Evolutionary conservation across 2,329 filamentous ascomycete genomes (phyloP), one percentile per base, ranked within the genome.

Genomic region (Fusarium begoniae): DNA sequence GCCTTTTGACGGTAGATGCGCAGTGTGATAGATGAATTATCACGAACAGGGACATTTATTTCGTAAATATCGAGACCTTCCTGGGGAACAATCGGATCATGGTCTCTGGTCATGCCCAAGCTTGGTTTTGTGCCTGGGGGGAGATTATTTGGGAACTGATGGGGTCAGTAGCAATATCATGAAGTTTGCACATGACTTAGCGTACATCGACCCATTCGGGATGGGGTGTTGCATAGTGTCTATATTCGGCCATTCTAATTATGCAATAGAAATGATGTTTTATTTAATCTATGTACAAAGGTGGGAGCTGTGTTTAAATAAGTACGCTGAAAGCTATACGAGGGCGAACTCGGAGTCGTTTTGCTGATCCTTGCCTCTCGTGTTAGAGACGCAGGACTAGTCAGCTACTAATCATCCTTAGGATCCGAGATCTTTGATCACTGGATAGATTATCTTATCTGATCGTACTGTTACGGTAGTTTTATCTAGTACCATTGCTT

Each of bases 101-200:
- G 71, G 11, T 68, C 70, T 24, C 77, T 66, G 14, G 57, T 72
- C 72, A 76, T 79, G 15, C 53, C 41, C 43, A 45, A n/a, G 22
- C 37, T 55, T 14, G n/a, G 38, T 13, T 58, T 58, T 11, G 72
- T 77, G 3, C 69, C 69, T 4, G 61, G 62, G 0, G 76, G 73
- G 1, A 80, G 69, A 24, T 78, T 79, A 28, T 77, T 77, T 28
- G 78, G 75, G 13, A 79, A 78, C 76, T 81, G 45, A 30, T 10
- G 35, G 20, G 8, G 26, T 73, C 13, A 61, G 63, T 26, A 35
- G 7, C 38, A 5, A 35, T 35, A 35, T 54, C 51, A 41, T 50
- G 37, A 37, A 37, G 38, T 43, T 62, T 45, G 5, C 55, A 37
- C 8, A 14, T 45, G n/a, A 22, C 30, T 17, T 37, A 56, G 60